A percentile compares a stretch with the other conserved stretches of the same genome.
These are phyloP conservation scores for Russula brevipes DNA, from an alignment of 768 basidiomycete genomes.

Conservation along the genomic window DNA sequence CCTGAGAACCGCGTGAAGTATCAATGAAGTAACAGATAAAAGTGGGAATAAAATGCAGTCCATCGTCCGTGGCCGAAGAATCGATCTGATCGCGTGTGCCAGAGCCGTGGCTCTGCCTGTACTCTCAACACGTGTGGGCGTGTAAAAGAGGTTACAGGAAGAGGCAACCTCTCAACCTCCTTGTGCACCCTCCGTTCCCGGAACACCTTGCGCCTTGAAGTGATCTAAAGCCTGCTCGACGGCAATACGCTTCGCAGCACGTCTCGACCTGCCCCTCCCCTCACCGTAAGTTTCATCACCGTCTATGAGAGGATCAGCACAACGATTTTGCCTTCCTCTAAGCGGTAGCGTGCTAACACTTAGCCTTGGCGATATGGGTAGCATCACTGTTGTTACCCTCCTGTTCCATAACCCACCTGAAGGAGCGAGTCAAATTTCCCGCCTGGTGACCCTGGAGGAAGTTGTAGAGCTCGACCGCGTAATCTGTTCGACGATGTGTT, in stretches of 20 bases:
- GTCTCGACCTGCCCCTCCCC: neutral
- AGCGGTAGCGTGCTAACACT: neutral
- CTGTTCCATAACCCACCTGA: neutral
- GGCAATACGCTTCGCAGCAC: neutral
- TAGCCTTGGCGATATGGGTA: neutral
- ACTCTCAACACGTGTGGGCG: too few relatives aligned
- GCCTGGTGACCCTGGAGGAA: neutral
- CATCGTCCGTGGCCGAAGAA: too few relatives aligned
- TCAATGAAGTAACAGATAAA: too few relatives aligned
- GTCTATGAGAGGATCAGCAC: neutral
- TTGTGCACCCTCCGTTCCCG: neutral
- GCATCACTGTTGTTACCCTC: neutral
- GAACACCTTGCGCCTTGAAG: neutral
- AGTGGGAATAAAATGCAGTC: too few relatives aligned
- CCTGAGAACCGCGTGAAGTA: too few relatives aligned
- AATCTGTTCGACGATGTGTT: neutral
- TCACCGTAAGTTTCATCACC: neutral
- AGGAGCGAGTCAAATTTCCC: neutral
- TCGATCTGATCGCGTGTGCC: too few relatives aligned
- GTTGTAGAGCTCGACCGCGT: neutral
- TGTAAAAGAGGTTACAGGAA: too few relatives aligned
- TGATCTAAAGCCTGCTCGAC: neutral
- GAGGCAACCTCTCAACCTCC: too few relatives aligned
- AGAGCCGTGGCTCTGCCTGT: too few relatives aligned
- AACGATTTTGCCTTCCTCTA: neutral